Base-by-base conservation (phyloP, 2,329 filamentous ascomycete genomes). In the Thielaviopsis euricoi region DNA sequence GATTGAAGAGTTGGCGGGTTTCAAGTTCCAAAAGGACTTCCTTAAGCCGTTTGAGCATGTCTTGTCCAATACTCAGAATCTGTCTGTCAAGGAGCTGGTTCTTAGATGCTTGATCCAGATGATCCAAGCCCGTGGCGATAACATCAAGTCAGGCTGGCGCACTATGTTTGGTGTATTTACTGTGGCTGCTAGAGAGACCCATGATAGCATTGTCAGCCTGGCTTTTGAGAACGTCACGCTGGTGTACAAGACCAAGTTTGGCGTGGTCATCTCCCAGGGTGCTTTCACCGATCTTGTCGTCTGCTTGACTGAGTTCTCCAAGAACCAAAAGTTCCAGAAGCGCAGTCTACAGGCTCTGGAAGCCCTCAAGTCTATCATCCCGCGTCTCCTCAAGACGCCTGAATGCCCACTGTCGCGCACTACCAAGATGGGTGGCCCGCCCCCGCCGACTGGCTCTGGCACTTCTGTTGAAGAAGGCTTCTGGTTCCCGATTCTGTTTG, bases 21-120 rank as follows among this genome's bases (percentile, higher is more conserved):
- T 99, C 80, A 97, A 97, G 70, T 99, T 99, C 67, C 93, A 99
- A 66, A 99, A 99, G 69, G 91, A 99, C 68, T 98, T 99, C 69
- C 73, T 98, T 57, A 97, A 96, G 71, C 93, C 94, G 0, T 99
- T 98, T 65, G 91, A 98, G 72, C 89, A 97, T 69, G 89, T 99
- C 64, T 88, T 98, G 74, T 85, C 87, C 59, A 97, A 98, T 68
- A 93, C 89, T 49, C 88, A 78, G 62, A 89, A 93, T 62, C 83
- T 95, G 19, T 83, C 87, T 0, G 93, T 99, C 65, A 98, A 98
- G 71, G 93, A 99, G 65, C 91, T 98, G 86, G 89, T 95, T 52
- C 74, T 99, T 23, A 83, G 91, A 50, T 99, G 94, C 67, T 75
- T 99, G 61, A 94, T 96, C 58, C 94, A 99, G 71, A 98, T 99